Conservation (phyloP, 768 basidiomycete species). For the Hydnum rufescens region DNA sequence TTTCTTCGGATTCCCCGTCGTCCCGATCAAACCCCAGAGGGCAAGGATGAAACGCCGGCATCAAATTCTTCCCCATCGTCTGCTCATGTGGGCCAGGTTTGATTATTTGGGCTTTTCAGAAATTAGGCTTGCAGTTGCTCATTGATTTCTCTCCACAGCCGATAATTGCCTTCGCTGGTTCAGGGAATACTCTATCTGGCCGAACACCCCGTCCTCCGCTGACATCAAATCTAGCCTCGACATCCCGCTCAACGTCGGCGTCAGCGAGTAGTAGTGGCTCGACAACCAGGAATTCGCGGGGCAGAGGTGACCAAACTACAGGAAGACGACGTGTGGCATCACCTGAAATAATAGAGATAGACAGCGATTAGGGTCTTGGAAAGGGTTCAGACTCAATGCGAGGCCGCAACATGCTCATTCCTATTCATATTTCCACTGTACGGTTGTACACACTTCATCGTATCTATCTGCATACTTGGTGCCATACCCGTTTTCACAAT, state of each 20-base stretch:
- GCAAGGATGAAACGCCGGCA: not conserved
- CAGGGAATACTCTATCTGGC: slow-evolving; percentile 49
- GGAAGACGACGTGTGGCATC: slow-evolving; percentile 1
- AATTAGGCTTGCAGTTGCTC: not conserved
- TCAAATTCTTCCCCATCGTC: not conserved
- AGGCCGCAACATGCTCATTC: no score
- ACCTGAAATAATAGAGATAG: slow-evolving; percentile 10
- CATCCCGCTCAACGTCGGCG: not conserved
- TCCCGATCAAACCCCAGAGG: slow-evolving; percentile 27
- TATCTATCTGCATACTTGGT: no score
- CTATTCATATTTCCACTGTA: no score
- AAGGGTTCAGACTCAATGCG: no score
- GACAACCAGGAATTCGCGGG: slow-evolving; percentile 2
- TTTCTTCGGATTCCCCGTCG: slow-evolving; percentile 87
- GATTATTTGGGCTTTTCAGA: not conserved
- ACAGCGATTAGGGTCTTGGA: slow-evolving; percentile 9
- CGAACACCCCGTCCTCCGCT: slow-evolving; percentile 20
- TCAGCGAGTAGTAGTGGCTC: not conserved
- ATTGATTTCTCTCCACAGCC: slow-evolving; percentile 16
- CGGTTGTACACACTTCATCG: no score
- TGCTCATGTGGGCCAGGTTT: not conserved
- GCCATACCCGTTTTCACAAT: no score
- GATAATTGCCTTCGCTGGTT: slow-evolving; percentile 37
- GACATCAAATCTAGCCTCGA: not conserved
- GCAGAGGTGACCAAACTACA: slow-evolving; percentile 7